A percentile compares a stretch with the other conserved stretches of the same genome.
These are phyloP conservation scores for Tuber microsphaerosporum DNA, from an alignment of 495 filamentous ascomycete species.

Conservation along the genomic window DNA sequence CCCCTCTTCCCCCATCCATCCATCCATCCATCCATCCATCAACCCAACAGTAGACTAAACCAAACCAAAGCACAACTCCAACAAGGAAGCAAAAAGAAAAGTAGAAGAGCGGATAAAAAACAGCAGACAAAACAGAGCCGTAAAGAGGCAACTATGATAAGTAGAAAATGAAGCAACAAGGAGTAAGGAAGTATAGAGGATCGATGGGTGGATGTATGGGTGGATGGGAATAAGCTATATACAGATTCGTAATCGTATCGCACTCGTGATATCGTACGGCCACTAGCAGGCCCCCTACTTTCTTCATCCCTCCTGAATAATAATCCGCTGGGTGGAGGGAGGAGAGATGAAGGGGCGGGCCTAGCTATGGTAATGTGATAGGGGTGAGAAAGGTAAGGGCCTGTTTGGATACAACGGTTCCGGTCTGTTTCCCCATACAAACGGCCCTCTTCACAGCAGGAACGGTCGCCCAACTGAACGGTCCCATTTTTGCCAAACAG, in stretches of 20 bases:
- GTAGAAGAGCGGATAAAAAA: background rate
- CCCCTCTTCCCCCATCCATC: background rate
- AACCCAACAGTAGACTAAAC: background rate
- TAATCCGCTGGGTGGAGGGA: background rate
- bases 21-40: background rate
- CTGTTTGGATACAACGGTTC: too few species aligned
- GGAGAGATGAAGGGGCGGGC: background rate
- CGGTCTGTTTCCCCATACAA: too few species aligned
- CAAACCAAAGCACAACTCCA: background rate
- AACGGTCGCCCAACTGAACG: too few species aligned
- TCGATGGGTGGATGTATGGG: too few species aligned
- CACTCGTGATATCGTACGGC: background rate
- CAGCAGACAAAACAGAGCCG: background rate
- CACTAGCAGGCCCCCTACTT: background rate
- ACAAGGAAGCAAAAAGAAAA: background rate
- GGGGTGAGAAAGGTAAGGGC: background rate
- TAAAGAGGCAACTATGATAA: background rate
- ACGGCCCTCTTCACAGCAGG: too few species aligned
- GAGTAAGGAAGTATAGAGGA: background rate
- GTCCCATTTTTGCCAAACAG: too few species aligned
- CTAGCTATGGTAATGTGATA: background rate
- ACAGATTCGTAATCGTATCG: constrained; percentile 4
- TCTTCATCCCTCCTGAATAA: background rate
- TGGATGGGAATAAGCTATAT: background rate
- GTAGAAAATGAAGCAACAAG: background rate